These are phyloP conservation scores for Porcisia hertigi DNA, from an alignment of 208 protist genomes.

Conservation along the genomic window DNA sequence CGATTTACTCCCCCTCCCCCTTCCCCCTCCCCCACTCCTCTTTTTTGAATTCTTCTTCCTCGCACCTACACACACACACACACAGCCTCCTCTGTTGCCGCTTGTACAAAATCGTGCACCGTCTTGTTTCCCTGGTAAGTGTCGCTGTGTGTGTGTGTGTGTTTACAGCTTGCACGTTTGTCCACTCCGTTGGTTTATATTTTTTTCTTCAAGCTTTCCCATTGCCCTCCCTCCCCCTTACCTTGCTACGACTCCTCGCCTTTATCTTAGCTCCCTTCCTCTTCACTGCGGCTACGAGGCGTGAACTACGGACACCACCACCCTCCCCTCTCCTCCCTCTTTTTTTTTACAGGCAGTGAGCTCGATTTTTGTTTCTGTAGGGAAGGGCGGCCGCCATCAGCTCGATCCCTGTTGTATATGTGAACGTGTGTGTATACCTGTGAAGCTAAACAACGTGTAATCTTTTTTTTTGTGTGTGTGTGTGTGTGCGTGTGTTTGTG, in stretches of 20 bases:
- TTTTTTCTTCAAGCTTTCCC: too few relatives aligned
- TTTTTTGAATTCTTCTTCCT: too few relatives aligned
- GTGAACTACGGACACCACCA: too few relatives aligned
- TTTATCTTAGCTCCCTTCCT: too few relatives aligned
- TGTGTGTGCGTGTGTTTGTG: not conserved
- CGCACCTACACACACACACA: not conserved
- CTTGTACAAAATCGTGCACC: not conserved
- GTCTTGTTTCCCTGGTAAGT: not conserved
- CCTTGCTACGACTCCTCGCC: too few relatives aligned
- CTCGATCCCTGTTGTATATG: not conserved
- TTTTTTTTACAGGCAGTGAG: too few relatives aligned
- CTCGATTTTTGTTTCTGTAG: too few relatives aligned
- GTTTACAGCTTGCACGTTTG: too few relatives aligned
- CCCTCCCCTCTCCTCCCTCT: too few relatives aligned
- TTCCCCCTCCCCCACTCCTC: not conserved
- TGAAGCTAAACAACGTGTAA: not conserved
- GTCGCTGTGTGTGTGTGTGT: not conserved
- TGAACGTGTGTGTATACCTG: not conserved
- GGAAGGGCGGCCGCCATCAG: not conserved
- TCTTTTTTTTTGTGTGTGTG: not conserved
- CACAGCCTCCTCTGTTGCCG: not conserved
- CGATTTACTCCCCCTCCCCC: not conserved
- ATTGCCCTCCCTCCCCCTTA: too few relatives aligned
- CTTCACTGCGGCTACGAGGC: too few relatives aligned
- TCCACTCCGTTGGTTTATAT: too few relatives aligned